These are phyloP conservation scores for Helminthosporium solani DNA, from an alignment of 2,329 filamentous ascomycete genomes.

Conservation along the genomic window DNA sequence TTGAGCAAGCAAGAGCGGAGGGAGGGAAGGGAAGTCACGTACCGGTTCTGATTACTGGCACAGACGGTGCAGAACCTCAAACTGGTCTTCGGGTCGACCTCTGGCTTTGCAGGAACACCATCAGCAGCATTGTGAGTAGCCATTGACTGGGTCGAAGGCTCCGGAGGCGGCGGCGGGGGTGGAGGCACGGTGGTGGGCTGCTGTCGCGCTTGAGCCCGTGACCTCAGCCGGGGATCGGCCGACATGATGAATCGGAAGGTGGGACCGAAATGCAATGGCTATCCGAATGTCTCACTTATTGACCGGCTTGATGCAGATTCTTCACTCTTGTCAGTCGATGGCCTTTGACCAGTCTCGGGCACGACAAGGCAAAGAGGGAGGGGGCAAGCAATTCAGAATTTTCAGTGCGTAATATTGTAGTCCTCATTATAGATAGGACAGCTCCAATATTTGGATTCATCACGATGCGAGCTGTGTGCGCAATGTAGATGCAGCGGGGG, in stretches of 20 bases:
- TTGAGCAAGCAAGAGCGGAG: too few species aligned
- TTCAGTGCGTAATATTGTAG: slow-evolving; percentile 49
- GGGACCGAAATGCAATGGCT: not conserved
- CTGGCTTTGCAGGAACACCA: slow-evolving; percentile 18
- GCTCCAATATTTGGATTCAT: slow-evolving; percentile 73
- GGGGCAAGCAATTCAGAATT: slow-evolving; percentile 40
- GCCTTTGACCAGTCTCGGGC: slow-evolving; percentile 4
- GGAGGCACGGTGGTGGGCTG: slow-evolving; percentile 44
- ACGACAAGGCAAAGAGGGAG: slow-evolving; percentile 17
- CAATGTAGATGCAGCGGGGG: slow-evolving; percentile 1
- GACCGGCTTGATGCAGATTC: slow-evolving; percentile 22
- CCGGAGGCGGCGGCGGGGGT: slow-evolving; percentile 53
- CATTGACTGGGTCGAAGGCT: slow-evolving; percentile 40
- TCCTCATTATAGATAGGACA: slow-evolving; percentile 65
- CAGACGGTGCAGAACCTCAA: slow-evolving; percentile 98
- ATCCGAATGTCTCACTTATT: slow-evolving; percentile 6
- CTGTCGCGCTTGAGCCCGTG: slow-evolving; percentile 42
- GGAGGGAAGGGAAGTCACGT: slow-evolving; percentile 29
- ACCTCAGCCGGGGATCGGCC: slow-evolving; percentile 52
- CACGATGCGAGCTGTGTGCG: slow-evolving; percentile 40
- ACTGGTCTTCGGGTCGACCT: slow-evolving; percentile 65
- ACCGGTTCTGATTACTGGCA: slow-evolving; percentile 97
- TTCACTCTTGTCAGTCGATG: slow-evolving; percentile 26
- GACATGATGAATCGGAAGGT: slow-evolving; percentile 33
- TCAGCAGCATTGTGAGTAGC: slow-evolving; percentile 35